Evolutionary conservation across 371 early-diverging fungal genomes (phyloP), one percentile per base, ranked within the genome.

Genomic region (Haplosporangium sp.): DNA sequence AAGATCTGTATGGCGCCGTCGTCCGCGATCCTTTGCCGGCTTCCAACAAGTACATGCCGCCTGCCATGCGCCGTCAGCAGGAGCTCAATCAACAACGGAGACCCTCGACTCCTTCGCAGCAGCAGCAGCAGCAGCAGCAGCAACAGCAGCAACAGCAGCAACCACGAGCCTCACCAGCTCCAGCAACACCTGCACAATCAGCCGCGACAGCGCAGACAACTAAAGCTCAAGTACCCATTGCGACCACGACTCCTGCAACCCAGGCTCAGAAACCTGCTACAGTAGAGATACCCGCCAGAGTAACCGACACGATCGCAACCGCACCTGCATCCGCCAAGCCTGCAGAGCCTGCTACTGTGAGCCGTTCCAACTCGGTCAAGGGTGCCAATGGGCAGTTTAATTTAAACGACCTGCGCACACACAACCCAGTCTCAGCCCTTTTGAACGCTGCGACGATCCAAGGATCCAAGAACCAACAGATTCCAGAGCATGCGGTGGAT

Each of bases 1-100:
- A 97, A 66, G 95, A 95, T 66, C 83, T 88, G 40, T 96, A 94
- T 64, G 92, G 91, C 48, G 91, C 94, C 1, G 94, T 95, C 53
- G 87, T 92, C 45, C 88, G 92, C 13, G 84, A 76, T 14, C 71
- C 70, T 16, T 3, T 64, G 43, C 92, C 91, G 12, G 84, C 83
- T 43, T 77, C 89, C 9, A 93, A 86, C 73, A 91, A 90, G 74
- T 94, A 95, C 63, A 90, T 94, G 38, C 95, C 97, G 23, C 96
- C 96, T 14, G 89, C 91, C 18, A 63, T 92, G 67, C 93, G 98
- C 16, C 90, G 91, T 41, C 79, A 72, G 43, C 76, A 82, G 66
- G 63, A 77, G 47, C 67, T 65, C 21, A 62, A 62, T 16, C 73
- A 80, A 55, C 75, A 74, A 48, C 64, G 50, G 43, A 60, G 67